Conservation (phyloP, 1,284 basidiomycete genomes). For the Pisolithus thermaeus region DNA sequence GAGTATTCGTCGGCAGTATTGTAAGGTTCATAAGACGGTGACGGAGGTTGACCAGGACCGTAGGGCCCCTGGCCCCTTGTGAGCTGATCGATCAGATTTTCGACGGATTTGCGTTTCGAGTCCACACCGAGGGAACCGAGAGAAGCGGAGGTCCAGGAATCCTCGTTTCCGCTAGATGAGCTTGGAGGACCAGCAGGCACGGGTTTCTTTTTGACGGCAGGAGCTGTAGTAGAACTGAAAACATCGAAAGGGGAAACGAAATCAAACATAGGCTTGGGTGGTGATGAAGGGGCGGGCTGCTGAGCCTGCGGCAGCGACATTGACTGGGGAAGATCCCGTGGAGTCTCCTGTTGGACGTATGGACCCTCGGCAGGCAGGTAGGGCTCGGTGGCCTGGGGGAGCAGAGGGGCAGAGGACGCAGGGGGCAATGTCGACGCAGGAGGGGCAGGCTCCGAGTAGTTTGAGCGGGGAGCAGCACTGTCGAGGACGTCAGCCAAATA, state of each 20-base stretch:
- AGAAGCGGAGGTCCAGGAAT: slow-evolving; percentile 46
- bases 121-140: slow-evolving; percentile 34
- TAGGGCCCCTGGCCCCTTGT: slow-evolving; percentile 47
- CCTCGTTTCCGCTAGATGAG: slow-evolving; percentile 46
- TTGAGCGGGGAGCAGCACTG: slow-evolving; percentile 49
- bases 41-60: slow-evolving; percentile 30
- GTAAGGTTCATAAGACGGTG: slow-evolving; percentile 38
- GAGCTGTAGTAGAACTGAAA: slow-evolving; percentile 40
- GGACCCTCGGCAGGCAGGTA: slow-evolving; percentile 37
- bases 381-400: slow-evolving; percentile 21
- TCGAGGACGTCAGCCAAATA: slow-evolving; percentile 24
- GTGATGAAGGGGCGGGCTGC: slow-evolving; percentile 55
- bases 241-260: slow-evolving; percentile 80
- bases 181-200: slow-evolving; percentile 38
- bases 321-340: slow-evolving; percentile 31
- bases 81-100: slow-evolving; percentile 69
- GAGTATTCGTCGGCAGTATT: slow-evolving; percentile 41
- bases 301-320: slow-evolving; percentile 25
- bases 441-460: slow-evolving; percentile 48
- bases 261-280: slow-evolving; percentile 75
- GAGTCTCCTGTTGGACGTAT: slow-evolving; percentile 41
- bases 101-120: slow-evolving; percentile 72
- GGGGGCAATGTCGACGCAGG: slow-evolving; percentile 33
- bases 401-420: slow-evolving; percentile 44
- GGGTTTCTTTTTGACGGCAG: slow-evolving; percentile 56